Conservation (phyloP, 176 grass and related monocot genomes). For the Bolboschoenus planiculmis region DNA sequence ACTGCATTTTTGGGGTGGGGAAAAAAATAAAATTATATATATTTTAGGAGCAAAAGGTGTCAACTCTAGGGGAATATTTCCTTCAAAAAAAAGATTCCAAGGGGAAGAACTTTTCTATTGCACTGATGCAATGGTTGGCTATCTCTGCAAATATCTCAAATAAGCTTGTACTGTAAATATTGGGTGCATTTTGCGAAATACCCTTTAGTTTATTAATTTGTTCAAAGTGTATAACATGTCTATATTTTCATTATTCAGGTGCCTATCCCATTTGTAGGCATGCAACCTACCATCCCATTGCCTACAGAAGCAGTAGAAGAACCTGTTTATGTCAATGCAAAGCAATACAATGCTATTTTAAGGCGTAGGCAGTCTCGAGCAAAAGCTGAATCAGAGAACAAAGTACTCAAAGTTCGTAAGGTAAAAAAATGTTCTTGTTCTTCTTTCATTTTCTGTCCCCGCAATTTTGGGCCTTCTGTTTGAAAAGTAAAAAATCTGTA, state of each 20-base stretch:
- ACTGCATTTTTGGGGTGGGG: not conserved
- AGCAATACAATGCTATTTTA: constrained; percentile 38
- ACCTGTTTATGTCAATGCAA: constrained; percentile 38
- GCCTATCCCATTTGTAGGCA: constrained; percentile 18
- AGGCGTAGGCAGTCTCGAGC: constrained; percentile 38
- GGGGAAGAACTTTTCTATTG: not conserved
- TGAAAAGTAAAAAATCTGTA: not conserved
- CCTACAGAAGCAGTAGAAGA: constrained; percentile 34
- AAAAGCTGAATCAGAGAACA: constrained; percentile 41
- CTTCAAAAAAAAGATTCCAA: not conserved
- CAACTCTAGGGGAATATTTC: not conserved
- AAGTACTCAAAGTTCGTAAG: constrained; percentile 32
- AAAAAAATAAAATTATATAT: not conserved
- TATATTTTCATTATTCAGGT: constrained; percentile 18
- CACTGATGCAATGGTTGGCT: not conserved
- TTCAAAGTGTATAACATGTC: not conserved
- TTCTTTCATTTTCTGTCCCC: not conserved
- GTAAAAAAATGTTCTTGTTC: not conserved
- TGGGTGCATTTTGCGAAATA: not conserved
- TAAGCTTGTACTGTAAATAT: not conserved
- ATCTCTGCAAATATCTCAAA: not conserved
- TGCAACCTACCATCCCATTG: constrained; percentile 22
- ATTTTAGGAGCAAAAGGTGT: not conserved
- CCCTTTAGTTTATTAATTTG: not conserved
- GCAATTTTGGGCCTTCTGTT: not conserved